A percentile compares a stretch with the other conserved stretches of the same genome.
These are phyloP conservation scores for Rhodotorula sp. DNA, from an alignment of 1,284 basidiomycete genomes.

Conservation along the genomic window DNA sequence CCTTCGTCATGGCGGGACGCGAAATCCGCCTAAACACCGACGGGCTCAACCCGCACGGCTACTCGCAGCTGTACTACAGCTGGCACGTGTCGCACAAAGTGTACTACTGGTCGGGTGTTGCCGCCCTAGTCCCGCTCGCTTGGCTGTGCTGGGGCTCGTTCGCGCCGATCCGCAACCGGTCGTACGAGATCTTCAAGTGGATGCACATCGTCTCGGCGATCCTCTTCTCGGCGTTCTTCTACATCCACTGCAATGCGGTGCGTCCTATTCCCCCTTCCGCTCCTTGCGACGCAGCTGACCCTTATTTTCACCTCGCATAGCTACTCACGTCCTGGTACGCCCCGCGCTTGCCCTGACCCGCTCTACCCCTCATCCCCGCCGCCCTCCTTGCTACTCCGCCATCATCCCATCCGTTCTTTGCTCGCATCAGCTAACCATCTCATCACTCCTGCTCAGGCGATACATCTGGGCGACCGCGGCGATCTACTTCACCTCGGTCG, in stretches of 20 bases:
- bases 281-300: no score
- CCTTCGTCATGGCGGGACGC: constrained; percentile 40
- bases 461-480: constrained; percentile 54
- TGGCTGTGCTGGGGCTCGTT: constrained; percentile 49
- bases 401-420: no score
- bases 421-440: background rate
- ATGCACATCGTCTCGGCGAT: constrained; percentile 48
- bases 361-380: background rate
- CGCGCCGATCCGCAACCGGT: constrained; percentile 51
- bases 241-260: constrained; percentile 52
- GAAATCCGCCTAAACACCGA: constrained; percentile 40
- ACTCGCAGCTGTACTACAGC: constrained; percentile 37
- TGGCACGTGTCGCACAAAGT: constrained; percentile 38
- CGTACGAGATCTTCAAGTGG: constrained; percentile 56
- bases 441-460: constrained; percentile 40
- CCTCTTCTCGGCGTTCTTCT: constrained; percentile 49
- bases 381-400: background rate
- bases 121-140: constrained; percentile 53
- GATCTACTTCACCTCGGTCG: constrained; percentile 49
- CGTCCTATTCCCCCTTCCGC: background rate
- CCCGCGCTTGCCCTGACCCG: constrained; percentile 43
- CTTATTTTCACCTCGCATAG: background rate
- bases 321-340: constrained; percentile 10
- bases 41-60: constrained; percentile 33
- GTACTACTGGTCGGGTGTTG: constrained; percentile 54